Evolutionary conservation across 176 grass and related monocot genomes (phyloP).

Genomic region (Ensete glaucum): DNA sequence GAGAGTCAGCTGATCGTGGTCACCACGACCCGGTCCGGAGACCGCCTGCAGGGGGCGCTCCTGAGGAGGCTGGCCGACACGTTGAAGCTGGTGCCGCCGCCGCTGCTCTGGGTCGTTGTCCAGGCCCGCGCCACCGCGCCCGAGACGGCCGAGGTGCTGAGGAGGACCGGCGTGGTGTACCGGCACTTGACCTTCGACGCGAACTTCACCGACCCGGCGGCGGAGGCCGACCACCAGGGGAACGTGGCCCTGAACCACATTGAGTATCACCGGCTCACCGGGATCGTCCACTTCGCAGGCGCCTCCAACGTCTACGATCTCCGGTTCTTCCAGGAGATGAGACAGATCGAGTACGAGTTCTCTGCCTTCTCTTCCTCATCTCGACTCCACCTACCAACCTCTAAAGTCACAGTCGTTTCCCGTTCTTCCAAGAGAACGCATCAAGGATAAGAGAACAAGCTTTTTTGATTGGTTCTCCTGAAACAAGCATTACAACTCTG

Average conservation of each 20-base stretch:
- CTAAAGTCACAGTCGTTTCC: background rate
- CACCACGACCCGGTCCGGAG: constrained; percentile 54
- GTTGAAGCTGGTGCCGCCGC: constrained; percentile 51
- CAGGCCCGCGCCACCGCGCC: constrained; percentile 45
- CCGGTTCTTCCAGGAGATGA: constrained; percentile 30
- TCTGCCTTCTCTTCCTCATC: background rate
- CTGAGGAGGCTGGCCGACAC: constrained; percentile 68
- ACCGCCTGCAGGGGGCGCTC: constrained; percentile 29
- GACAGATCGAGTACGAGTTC: constrained; percentile 29
- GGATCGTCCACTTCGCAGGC: constrained; percentile 35
- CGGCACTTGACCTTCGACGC: constrained; percentile 78
- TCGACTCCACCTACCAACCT: background rate
- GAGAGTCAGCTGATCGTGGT: constrained; percentile 57
- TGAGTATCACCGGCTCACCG: constrained; percentile 41
- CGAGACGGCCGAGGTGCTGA: constrained; percentile 52
- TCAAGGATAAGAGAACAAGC: too few relatives aligned
- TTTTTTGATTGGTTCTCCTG: too few relatives aligned
- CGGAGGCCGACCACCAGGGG: constrained; percentile 73
- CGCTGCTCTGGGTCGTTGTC: constrained; percentile 83
- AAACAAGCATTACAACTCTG: too few relatives aligned
- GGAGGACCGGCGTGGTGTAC: constrained; percentile 87
- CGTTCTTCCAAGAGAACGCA: background rate
- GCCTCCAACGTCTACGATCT: constrained; percentile 29
- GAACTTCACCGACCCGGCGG: constrained; percentile 52
- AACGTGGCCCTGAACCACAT: constrained; percentile 81